Percentiles rank a stretch among this genome's conserved stretches.
Evolutionary conservation across 1,284 basidiomycete genomes (phyloP).

Genomic region (Amylostereum areolatum): DNA sequence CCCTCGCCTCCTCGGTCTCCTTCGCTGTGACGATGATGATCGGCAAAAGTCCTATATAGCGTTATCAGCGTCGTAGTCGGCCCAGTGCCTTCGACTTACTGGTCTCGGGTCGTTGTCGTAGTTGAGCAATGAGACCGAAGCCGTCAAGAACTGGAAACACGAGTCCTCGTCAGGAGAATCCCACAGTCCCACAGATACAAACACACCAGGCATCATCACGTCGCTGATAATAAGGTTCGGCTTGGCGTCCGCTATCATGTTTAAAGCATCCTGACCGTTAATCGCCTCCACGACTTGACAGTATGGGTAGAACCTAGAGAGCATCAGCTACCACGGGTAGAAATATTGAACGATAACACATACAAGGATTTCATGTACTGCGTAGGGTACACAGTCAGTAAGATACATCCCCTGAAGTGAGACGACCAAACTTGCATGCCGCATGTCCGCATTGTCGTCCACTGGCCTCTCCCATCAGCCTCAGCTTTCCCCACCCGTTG

Average conservation of each 20-base stretch:
- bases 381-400: conserved; percentile 1
- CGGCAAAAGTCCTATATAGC: not conserved
- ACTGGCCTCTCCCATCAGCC: not conserved
- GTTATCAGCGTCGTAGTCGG: too few relatives aligned
- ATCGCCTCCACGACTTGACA: conserved; percentile 22
- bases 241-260: not conserved
- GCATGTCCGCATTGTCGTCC: conserved; percentile 24
- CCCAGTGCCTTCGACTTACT: not conserved
- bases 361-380: not conserved
- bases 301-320: conserved; percentile 19
- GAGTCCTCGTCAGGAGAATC: too few relatives aligned
- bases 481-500: too few relatives aligned
- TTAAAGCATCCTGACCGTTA: conserved; percentile 9
- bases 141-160: not conserved
- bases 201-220: not conserved
- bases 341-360: too few relatives aligned
- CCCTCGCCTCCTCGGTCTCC: not conserved
- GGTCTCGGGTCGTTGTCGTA: not conserved
- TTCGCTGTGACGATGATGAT: conserved; percentile 1
- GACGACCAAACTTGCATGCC: conserved; percentile 11
- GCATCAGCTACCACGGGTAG: too few relatives aligned
- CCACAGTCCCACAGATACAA: too few relatives aligned
- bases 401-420: too few relatives aligned
- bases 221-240: not conserved
- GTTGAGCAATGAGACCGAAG: not conserved